phyloP scores from a whole-genome alignment of 2,329 filamentous ascomycete genomes.

The Phialocephala subalpina region DNA sequence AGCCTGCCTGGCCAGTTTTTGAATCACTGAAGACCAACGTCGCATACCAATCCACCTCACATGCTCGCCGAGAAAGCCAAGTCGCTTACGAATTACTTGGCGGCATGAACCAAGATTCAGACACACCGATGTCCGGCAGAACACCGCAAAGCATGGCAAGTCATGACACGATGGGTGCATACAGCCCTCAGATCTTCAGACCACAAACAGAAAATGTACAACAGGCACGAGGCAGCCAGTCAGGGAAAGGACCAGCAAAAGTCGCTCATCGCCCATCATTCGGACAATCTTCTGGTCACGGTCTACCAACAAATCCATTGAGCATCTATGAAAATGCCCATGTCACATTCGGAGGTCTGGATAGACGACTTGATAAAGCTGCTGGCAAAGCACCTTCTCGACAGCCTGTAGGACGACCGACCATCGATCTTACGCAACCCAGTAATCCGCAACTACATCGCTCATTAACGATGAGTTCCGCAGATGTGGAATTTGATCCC shows the following conservation, averaged over 20 bases:
- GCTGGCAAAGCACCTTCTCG: constrained; percentile 3
- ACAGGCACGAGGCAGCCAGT: background rate
- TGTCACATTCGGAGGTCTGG: constrained; percentile 24
- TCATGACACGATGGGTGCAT: constrained; percentile 32
- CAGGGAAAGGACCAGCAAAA: background rate
- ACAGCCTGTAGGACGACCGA: constrained; percentile 15
- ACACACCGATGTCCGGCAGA: constrained; percentile 34
- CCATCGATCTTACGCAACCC: constrained; percentile 24
- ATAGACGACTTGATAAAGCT: constrained; percentile 22
- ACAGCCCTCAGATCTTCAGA: constrained; percentile 33
- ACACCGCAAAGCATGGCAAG: constrained; percentile 37
- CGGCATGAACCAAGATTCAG: constrained; percentile 32
- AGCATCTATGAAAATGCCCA: constrained; percentile 36
- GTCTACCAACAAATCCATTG: constrained; percentile 30
- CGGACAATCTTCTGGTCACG: constrained; percentile 29
- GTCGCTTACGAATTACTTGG: constrained; percentile 41
- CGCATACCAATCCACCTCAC: constrained; percentile 26
- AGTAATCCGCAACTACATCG: constrained; percentile 30
- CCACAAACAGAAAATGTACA: constrained; percentile 17
- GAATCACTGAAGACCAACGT: constrained; percentile 34
- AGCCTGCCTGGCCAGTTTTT: constrained; percentile 41
- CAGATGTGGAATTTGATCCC: constrained; percentile 49
- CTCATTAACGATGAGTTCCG: constrained; percentile 34
- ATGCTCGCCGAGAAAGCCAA: constrained; percentile 36
- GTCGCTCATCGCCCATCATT: constrained; percentile 26